Evolutionary conservation across 2,329 filamentous ascomycete genomes (phyloP).

Genomic region (Hypoxylon sp.): DNA sequence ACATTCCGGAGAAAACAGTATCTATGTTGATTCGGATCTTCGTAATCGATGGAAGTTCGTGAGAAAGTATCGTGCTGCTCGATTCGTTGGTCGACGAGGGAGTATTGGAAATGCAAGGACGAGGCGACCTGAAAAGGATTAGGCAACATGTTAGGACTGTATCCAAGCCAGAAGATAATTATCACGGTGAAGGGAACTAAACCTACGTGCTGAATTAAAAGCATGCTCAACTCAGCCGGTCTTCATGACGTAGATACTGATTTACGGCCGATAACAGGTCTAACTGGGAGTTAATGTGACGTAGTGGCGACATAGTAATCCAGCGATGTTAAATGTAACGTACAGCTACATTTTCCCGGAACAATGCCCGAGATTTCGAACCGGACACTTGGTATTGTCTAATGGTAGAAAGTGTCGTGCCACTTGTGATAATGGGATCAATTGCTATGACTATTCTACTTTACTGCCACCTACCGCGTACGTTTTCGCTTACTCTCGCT

Average conservation of each 20-base stretch:
- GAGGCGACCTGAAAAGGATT: neutral
- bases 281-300: neutral
- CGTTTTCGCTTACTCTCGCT: slow-evolving; percentile 24
- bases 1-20: neutral
- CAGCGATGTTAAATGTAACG: neutral
- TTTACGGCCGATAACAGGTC: neutral
- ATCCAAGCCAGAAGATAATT: neutral
- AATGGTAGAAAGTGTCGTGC: neutral
- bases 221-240: neutral
- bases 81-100: slow-evolving; percentile 7
- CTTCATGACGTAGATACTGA: neutral
- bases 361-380: neutral
- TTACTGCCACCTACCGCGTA: slow-evolving; percentile 1
- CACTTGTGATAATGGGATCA: neutral
- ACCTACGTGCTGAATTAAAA: slow-evolving; percentile 1
- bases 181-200: neutral
- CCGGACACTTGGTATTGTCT: neutral
- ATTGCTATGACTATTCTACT: neutral
- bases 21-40: neutral
- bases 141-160: neutral
- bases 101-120: neutral
- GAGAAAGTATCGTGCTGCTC: neutral
- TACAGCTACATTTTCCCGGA: neutral
- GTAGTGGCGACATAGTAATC: neutral
- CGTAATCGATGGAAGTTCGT: slow-evolving; percentile 2